Evolutionary conservation across 2,329 filamentous ascomycete species (phyloP).

Genomic region (Aspergillus piperis): DNA sequence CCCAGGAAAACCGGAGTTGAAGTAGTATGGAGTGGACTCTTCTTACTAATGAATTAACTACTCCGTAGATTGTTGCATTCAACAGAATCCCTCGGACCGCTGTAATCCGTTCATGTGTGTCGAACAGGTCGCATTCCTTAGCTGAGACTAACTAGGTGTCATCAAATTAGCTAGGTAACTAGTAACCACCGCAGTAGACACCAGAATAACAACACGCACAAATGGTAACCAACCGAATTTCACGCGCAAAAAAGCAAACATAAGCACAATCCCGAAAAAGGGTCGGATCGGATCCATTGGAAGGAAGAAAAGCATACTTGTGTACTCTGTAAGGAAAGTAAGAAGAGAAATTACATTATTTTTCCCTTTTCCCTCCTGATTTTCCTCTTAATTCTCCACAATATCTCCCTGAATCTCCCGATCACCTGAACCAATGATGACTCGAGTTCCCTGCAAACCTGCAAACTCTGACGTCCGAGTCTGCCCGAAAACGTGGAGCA

Average conservation of each 20-base stretch:
- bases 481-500: constrained; percentile 19
- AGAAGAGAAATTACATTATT: background rate
- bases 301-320: background rate
- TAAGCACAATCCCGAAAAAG: background rate
- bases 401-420: constrained; percentile 15
- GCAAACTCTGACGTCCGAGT: constrained; percentile 14
- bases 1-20: background rate
- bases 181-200: too few species aligned
- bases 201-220: background rate
- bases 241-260: background rate
- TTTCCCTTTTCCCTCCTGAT: background rate
- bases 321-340: background rate
- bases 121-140: background rate
- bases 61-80: background rate
- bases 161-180: too few species aligned
- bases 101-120: background rate
- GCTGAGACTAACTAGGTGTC: background rate
- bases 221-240: background rate
- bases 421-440: constrained; percentile 1
- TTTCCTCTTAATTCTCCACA: background rate
- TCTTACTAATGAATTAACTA: too few species aligned
- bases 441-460: background rate
- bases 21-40: too few species aligned
- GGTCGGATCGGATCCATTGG: background rate
- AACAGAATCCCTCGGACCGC: constrained; percentile 1